A percentile compares a stretch with the other conserved stretches of the same genome.
Conservation (phyloP, 192 early-diverging fungal species). For the Coemansia brasiliensis region DNA sequence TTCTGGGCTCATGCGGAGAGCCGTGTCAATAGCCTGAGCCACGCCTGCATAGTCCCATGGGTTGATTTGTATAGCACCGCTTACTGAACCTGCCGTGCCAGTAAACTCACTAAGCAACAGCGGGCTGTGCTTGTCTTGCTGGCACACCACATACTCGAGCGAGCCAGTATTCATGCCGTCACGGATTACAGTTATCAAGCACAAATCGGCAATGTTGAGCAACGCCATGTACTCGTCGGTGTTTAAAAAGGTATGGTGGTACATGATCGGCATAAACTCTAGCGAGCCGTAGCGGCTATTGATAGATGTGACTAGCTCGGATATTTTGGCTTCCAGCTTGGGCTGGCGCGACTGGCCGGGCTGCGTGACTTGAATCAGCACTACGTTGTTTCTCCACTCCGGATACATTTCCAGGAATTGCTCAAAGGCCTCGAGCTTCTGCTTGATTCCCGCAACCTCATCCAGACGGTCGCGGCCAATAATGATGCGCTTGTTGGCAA, state of each 20-base stretch:
- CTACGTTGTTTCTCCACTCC: conserved; percentile 88
- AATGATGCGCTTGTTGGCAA: conserved; percentile 88
- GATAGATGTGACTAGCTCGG: conserved; percentile 89
- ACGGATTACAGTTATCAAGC: conserved; percentile 85
- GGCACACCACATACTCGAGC: conserved; percentile 92
- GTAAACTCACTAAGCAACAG: conserved; percentile 96
- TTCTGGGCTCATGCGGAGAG: conserved; percentile 73
- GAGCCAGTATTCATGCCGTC: conserved; percentile 99
- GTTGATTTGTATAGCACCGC: conserved; percentile 83
- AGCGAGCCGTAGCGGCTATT: conserved; percentile 94
- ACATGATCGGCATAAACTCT: conserved; percentile 92
- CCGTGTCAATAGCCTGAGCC: conserved; percentile 86
- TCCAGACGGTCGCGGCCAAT: conserved; percentile 96
- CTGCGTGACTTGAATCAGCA: conserved; percentile 94
- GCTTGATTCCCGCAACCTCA: conserved; percentile 88
- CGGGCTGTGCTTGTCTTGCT: conserved; percentile 80
- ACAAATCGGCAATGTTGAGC: conserved; percentile 89
- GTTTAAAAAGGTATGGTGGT: conserved; percentile 86
- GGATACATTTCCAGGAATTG: conserved; percentile 87
- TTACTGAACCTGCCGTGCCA: conserved; percentile 89
- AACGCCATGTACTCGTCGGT: conserved; percentile 95
- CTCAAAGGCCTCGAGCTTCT: conserved; percentile 95
- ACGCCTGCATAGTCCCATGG: conserved; percentile 94
- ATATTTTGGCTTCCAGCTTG: conserved; percentile 78
- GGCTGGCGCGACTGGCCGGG: conserved; percentile 72